Evolutionary conservation across 83 land plant species (phyloP), one percentile per base, ranked within the genome.

Genomic region (Thuja plicata): DNA sequence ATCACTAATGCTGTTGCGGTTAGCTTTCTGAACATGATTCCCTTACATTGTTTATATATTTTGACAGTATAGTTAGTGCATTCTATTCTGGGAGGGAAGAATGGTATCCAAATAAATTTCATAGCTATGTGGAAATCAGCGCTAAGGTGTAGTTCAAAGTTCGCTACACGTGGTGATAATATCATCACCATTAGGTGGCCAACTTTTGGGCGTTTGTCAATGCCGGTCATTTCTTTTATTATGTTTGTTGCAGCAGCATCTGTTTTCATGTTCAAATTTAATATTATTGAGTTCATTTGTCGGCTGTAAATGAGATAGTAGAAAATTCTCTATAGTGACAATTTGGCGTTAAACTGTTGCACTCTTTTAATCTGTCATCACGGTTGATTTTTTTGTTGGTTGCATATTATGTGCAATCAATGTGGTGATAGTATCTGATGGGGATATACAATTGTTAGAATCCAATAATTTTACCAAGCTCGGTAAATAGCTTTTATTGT

Each of bases 1-100:
- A 48, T 89, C 76, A 66, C 90, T 38, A 87, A 90, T 89, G 94
- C 94, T 27, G 91, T 93, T 83, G 94, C 94, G 55, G 94, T 93
- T 6, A 91, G 73, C 66, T 35, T 34, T 54, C 38, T 38, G 30
- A 34, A 71, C n/a, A 76, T 45, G 43, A 79, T 34, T 17, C 45
- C 74, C 17, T 10, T 11, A 9, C 13, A 40, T 46, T 73, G 34
- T 50, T 87, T 38, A 87, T 43, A 19, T 0, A 70, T 24, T 41
- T 79, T 38, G 83, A 79, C 1, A 71, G 48, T 35, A 46, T 77
- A 73, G 54, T 13, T 88, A 11, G 37, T n/a, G 86, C 45, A n/a
- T 48, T 84, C 38, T 1, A 1, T 34, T 19, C 24, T 17, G 43
- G 46, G 43, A 35, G 24, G 27, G 21, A 79, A 79, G 8, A 37